phyloP scores from a whole-genome alignment of 2,329 filamentous ascomycete genomes.

The Xylariaceae sp. region DNA sequence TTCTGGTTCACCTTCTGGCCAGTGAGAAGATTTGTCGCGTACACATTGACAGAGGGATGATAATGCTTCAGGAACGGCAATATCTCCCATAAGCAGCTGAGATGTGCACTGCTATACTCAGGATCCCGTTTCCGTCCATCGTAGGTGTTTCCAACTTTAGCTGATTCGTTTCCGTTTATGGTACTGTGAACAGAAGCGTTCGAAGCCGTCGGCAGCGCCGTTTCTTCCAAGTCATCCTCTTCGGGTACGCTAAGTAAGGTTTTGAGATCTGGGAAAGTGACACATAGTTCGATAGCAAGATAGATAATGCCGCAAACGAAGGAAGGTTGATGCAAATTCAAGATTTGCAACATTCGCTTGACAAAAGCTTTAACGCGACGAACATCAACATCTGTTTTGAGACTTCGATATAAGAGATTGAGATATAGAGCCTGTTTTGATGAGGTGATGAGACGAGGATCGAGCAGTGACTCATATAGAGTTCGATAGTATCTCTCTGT shows the following conservation, averaged over 20 bases:
- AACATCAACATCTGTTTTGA: slow-evolving; percentile 89
- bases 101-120: slow-evolving; percentile 89
- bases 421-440: slow-evolving; percentile 96
- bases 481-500: slow-evolving; percentile 94
- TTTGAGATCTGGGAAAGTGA: slow-evolving; percentile 79
- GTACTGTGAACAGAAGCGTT: slow-evolving; percentile 36
- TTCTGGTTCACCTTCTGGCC: slow-evolving; percentile 79
- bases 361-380: slow-evolving; percentile 95
- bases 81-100: slow-evolving; percentile 91
- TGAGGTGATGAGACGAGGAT: slow-evolving; percentile 84
- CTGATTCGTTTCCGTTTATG: slow-evolving; percentile 31
- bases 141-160: slow-evolving; percentile 58
- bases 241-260: slow-evolving; percentile 82
- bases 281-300: slow-evolving; percentile 80
- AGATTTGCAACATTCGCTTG: slow-evolving; percentile 87
- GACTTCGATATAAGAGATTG: slow-evolving; percentile 84
- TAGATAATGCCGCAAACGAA: slow-evolving; percentile 95
- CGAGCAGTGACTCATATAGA: slow-evolving; percentile 91
- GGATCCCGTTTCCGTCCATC: slow-evolving; percentile 92
- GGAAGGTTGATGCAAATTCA: slow-evolving; percentile 86
- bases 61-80: slow-evolving; percentile 83
- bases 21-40: slow-evolving; percentile 73
- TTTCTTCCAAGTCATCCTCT: slow-evolving; percentile 74
- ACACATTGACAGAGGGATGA: slow-evolving; percentile 90
- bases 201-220: slow-evolving; percentile 60